These are phyloP conservation scores for Boletus fagicola DNA, from an alignment of 768 basidiomycete species.

Conservation along the genomic window DNA sequence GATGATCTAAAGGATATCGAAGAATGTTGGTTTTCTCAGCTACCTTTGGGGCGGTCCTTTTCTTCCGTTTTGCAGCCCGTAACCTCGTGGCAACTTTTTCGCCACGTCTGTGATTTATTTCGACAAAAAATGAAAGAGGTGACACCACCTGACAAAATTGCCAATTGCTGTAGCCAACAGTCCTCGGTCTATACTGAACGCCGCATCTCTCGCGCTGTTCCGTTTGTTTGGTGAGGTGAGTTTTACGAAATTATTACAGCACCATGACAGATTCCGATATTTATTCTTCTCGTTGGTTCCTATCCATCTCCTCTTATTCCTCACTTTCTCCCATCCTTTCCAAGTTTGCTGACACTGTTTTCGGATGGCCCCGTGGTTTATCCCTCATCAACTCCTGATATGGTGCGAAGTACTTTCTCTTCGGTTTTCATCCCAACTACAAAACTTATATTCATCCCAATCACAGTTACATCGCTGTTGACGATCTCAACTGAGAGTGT, in stretches of 20 bases:
- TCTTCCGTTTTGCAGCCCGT: not conserved
- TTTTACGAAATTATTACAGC: constrained; percentile 36
- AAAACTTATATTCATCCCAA: constrained; percentile 10
- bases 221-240: constrained; percentile 20
- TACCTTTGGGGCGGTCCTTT: not conserved
- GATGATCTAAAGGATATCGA: not conserved
- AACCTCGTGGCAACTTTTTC: not conserved
- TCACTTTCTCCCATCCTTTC: constrained; percentile 4
- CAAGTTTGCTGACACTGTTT: not conserved
- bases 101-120: constrained; percentile 8
- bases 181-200: constrained; percentile 11
- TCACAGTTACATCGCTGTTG: constrained; percentile 13
- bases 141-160: constrained; percentile 15
- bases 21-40: not conserved
- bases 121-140: constrained; percentile 8
- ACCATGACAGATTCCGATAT: constrained; percentile 20
- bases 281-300: constrained; percentile 13
- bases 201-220: constrained; percentile 20
- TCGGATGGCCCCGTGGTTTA: not conserved
- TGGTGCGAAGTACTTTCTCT: not conserved
- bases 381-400: constrained; percentile 1
- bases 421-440: constrained; percentile 2
- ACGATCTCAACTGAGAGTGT: constrained; percentile 26
- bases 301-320: constrained; percentile 2
- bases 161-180: constrained; percentile 16